Conservation (phyloP, 805 yeast genomes). For the Blastobotrys attinorum region DNA sequence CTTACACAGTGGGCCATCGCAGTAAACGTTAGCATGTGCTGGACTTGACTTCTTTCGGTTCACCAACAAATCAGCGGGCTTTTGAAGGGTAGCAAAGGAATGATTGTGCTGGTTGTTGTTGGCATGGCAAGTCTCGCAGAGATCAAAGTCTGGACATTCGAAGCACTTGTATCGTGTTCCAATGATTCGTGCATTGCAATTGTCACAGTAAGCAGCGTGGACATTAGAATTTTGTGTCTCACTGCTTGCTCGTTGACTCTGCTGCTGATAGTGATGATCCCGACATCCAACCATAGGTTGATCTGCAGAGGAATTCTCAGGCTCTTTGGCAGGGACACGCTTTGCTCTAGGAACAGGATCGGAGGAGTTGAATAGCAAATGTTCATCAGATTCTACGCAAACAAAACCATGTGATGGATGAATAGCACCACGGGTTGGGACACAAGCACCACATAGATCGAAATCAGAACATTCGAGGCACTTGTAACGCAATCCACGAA, state of each 20-base stretch:
- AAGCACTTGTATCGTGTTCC: conserved; percentile 44
- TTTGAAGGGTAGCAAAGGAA: conserved; percentile 13
- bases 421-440: conserved; percentile 11
- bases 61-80: conserved; percentile 5
- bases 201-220: conserved; percentile 21
- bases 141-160: conserved; percentile 42
- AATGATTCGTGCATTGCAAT: conserved; percentile 19
- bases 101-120: conserved; percentile 18
- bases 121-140: conserved; percentile 34
- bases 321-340: too few relatives aligned
- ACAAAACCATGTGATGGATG: conserved; percentile 21
- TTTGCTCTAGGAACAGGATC: background rate
- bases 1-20: conserved; percentile 26
- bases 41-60: background rate
- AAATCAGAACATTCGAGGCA: conserved; percentile 43
- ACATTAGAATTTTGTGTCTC: background rate
- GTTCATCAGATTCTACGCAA: conserved; percentile 7
- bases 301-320: background rate
- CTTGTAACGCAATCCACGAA: conserved; percentile 38
- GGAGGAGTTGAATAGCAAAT: conserved; percentile 1
- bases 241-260: too few relatives aligned
- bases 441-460: conserved; percentile 39
- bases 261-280: too few relatives aligned
- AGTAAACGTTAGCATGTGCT: conserved; percentile 12
- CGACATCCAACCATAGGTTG: too few relatives aligned